These are phyloP conservation scores for Marsdenia floribunda DNA, from an alignment of 257 asterid species.

Conservation along the genomic window DNA sequence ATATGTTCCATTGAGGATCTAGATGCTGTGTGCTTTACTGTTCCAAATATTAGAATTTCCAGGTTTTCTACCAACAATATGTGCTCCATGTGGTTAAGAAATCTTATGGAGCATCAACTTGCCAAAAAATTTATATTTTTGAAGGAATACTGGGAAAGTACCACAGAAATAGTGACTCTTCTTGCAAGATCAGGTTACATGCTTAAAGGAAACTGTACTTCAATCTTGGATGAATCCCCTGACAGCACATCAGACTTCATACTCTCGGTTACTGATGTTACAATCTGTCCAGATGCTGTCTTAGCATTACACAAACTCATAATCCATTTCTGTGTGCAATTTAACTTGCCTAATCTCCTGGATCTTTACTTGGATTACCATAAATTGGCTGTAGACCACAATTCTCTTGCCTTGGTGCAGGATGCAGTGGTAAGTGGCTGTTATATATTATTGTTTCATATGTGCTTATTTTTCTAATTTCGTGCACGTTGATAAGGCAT, in stretches of 20 bases:
- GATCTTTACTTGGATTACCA: slow-evolving; percentile 86
- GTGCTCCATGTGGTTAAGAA: slow-evolving; percentile 67
- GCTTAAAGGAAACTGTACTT: slow-evolving; percentile 30
- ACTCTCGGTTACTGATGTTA: slow-evolving; percentile 42
- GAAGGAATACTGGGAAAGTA: slow-evolving; percentile 68
- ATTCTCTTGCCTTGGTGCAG: slow-evolving; percentile 55
- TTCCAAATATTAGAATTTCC: slow-evolving; percentile 61
- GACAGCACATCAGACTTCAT: slow-evolving; percentile 52
- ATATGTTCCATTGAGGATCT: slow-evolving; percentile 62
- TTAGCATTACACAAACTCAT: slow-evolving; percentile 78
- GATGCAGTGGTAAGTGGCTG: slow-evolving; percentile 71
- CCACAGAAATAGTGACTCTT: slow-evolving; percentile 61
- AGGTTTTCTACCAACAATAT: slow-evolving; percentile 50
- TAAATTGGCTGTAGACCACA: slow-evolving; percentile 63
- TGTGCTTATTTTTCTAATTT: background rate
- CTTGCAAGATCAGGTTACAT: slow-evolving; percentile 85
- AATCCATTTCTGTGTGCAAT: slow-evolving; percentile 61
- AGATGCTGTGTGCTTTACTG: slow-evolving; percentile 60
- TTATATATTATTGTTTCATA: background rate
- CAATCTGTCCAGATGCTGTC: slow-evolving; percentile 48
- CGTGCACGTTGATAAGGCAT: background rate
- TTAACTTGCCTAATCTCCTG: slow-evolving; percentile 81
- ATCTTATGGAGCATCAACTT: slow-evolving; percentile 82
- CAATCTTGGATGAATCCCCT: slow-evolving; percentile 37
- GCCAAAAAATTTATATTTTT: slow-evolving; percentile 64